phyloP scores from a whole-genome alignment of 441 rosid genomes.

The Adansonia gregorii region DNA sequence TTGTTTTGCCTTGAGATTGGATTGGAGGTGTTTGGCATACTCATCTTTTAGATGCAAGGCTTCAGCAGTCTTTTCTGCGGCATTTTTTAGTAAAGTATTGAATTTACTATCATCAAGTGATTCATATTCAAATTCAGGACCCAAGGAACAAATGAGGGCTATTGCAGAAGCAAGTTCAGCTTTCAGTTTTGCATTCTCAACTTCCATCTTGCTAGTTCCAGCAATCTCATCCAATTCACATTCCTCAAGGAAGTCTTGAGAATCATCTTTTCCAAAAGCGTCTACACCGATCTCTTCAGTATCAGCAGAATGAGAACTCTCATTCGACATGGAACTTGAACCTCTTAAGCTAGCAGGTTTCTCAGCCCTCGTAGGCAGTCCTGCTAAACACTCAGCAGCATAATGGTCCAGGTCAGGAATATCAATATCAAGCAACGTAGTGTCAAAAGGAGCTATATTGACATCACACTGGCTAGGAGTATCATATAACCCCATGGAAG shows the following conservation, averaged over 20 bases:
- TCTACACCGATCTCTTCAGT: conserved; percentile 53
- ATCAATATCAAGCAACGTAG: conserved; percentile 80
- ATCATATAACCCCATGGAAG: conserved; percentile 88
- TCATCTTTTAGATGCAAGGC: conserved; percentile 90
- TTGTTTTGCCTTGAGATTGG: conserved; percentile 79
- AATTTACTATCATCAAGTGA: conserved; percentile 65
- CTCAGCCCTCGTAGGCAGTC: conserved; percentile 51
- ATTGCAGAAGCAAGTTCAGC: conserved; percentile 98
- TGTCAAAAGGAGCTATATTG: conserved; percentile 86
- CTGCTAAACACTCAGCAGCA: conserved; percentile 84
- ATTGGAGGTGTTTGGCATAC: conserved; percentile 69
- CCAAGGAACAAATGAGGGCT: conserved; percentile 73
- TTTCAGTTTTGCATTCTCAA: conserved; percentile 94
- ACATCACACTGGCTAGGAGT: conserved; percentile 95
- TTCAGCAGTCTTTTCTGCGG: conserved; percentile 83
- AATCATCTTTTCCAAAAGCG: conserved; percentile 48
- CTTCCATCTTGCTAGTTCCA: conserved; percentile 97
- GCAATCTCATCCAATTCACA: conserved; percentile 81
- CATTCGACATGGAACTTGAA: conserved; percentile 66
- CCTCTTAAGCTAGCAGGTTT: conserved; percentile 58
- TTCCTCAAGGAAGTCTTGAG: conserved; percentile 62
- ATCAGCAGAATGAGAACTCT: conserved; percentile 65
- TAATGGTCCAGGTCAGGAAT: conserved; percentile 73
- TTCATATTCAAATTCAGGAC: conserved; percentile 70
- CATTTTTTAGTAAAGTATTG: conserved; percentile 63